Evolutionary conservation across 805 yeast species (phyloP).

Genomic region (Monosporozyma yasuniensis): DNA sequence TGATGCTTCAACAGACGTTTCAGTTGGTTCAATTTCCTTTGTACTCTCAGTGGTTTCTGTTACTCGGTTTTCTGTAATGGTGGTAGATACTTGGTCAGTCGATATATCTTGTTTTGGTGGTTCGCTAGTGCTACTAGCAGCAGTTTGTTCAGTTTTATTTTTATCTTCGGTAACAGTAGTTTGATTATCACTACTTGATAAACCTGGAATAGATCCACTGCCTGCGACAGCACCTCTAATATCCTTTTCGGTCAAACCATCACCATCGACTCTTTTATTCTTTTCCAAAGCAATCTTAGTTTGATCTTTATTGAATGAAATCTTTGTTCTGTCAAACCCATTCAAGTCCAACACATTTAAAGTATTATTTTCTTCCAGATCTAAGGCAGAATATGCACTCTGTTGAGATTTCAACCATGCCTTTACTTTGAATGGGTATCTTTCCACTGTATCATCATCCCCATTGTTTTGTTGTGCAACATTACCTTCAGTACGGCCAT

Average conservation of each 20-base stretch:
- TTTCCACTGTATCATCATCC: conserved; percentile 7
- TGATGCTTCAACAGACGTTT: background rate
- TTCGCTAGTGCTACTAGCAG: conserved; percentile 6
- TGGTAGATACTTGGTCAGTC: background rate
- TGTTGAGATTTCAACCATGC: conserved; percentile 17
- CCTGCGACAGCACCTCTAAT: conserved; percentile 48
- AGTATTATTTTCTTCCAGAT: background rate
- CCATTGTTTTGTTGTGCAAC: background rate
- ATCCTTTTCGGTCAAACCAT: conserved; percentile 37
- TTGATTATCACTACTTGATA: conserved; percentile 19
- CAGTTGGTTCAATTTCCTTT: background rate
- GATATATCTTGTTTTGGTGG: conserved; percentile 2
- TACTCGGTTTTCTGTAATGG: background rate
- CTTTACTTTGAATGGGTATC: conserved; percentile 17
- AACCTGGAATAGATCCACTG: conserved; percentile 39
- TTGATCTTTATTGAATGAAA: conserved; percentile 3
- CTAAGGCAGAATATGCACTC: background rate
- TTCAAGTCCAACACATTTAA: conserved; percentile 32
- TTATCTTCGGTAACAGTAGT: background rate
- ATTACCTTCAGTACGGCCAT: background rate
- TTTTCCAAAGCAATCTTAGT: conserved; percentile 7
- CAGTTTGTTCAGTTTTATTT: conserved; percentile 3
- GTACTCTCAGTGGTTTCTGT: background rate
- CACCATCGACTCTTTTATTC: conserved; percentile 4
- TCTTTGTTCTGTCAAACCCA: conserved; percentile 25